Evolutionary conservation across 169 alveolate species (phyloP), one percentile per base, ranked within the genome.

Genomic region (Cryptosporidium ryanae): DNA sequence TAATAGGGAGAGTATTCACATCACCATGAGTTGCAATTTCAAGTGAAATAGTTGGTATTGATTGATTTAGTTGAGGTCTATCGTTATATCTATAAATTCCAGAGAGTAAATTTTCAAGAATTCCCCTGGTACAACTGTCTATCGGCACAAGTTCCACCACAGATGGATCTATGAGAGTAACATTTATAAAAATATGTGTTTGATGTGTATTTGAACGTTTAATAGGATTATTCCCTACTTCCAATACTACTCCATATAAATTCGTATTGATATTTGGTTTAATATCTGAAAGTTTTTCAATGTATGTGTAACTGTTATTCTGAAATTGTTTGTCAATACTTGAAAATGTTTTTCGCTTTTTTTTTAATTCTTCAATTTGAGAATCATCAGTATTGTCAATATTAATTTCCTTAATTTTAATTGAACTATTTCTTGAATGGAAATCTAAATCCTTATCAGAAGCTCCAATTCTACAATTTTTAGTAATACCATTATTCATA

Each of bases 1-100:
- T 76, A 38, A 76, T 61, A 43, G 87, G 87, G 31, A 76, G 71
- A 43, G 87, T 59, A 31, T 34, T 76, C 7, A 63, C 63, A 38
- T 76, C 87, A 57, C 87, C 87, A 5, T 76, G 64, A 1, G 87
- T 76, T 18, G 87, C 68, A 21, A 76, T 43, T 46, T 76, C 87
- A 12, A 76, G 50, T 23, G 87, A 76, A 38, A 76, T 61, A 2
- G 87, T 61, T 1, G 87, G 87, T 18, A 76, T 21, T 13, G 64
- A 43, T 1, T 67, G 71, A 52, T 59, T 76, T 61, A 76, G 23
- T 1, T 63, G 59, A 4, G 87, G 87, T 8, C 70, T 31, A 76
- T 76, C 50, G 15, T 43, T 76, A 46, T 59, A 76, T 21, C 44
- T 59, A 61, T 76, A 76, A 15, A 29, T 21, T 1, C 87, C 87